Evolutionary conservation across 108 stramenopile genomes (phyloP), one percentile per base, ranked within the genome.

Genomic region (Nitzschia sp.): DNA sequence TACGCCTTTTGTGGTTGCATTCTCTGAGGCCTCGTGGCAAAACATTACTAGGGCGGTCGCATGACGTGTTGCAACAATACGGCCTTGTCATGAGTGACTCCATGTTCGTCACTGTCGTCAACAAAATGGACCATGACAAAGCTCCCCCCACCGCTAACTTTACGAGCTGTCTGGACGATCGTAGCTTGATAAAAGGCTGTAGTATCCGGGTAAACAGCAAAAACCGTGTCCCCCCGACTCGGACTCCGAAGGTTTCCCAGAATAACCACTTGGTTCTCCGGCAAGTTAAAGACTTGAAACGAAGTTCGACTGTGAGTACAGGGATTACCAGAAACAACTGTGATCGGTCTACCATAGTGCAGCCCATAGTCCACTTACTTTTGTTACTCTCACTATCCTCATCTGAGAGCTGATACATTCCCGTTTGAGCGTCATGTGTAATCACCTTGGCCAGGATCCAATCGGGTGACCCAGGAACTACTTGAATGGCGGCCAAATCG

Each of bases 381-480:
- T 93, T 87, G 69, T 89, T 85, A 59, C 82, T 84, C 47, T 87
- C 80, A n/a, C 77, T 56, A 71, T 94, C 92, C 72, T 94, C 92
- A 61, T 94, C 92, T 21, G 83, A 67, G 30, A 94, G 38, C 41
- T 66, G 76, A 69, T 88, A 94, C 70, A 85, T 80, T 61, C 75
- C 83, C 22, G 88, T 86, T 15, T 66, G 27, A 38, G 85, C 74
- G 76, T 94, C 89, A 47, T 78, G 69, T 2, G 80, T 66, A 35
- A 90, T 71, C 15, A 94, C 87, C 68, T 90, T 91, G 41, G 89
- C 89, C n/a, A 94, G 71, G 68, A 94, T 91, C 92, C 92, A 94
- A 48, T 94, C 92, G 0, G 80, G 62, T 3, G 75, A 62, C 9
- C 83, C 79, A 21, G 86, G 76, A 17, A 58, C 61, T 0, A 79